These are phyloP conservation scores for Silene latifolia DNA, from an alignment of 148 eudicot genomes.

Conservation along the genomic window DNA sequence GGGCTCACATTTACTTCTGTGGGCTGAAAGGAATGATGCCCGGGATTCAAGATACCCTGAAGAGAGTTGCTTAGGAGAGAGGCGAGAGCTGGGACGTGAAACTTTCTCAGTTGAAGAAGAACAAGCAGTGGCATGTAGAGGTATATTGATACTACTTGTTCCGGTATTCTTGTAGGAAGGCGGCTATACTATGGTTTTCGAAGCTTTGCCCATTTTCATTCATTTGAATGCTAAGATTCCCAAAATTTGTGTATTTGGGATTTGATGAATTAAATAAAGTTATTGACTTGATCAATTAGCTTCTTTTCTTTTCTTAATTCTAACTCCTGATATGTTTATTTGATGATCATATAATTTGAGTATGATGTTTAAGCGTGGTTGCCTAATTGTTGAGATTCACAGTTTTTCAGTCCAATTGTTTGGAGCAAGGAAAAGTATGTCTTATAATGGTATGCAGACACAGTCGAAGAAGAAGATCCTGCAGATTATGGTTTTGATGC, in stretches of 20 bases:
- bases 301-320: too few relatives aligned
- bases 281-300: not conserved
- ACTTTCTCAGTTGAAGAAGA: slow-evolving; percentile 80
- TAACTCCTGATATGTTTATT: not conserved
- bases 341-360: not conserved
- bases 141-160: slow-evolving; percentile 48
- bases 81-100: slow-evolving; percentile 91
- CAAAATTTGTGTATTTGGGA: not conserved
- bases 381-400: not conserved
- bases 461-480: too few relatives aligned
- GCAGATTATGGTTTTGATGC: too few relatives aligned
- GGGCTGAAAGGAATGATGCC: slow-evolving; percentile 99
- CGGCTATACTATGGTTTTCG: slow-evolving; percentile 23
- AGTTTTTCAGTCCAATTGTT: not conserved
- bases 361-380: not conserved
- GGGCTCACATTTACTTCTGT: slow-evolving; percentile 92
- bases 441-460: too few relatives aligned
- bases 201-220: slow-evolving; percentile 18
- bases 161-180: slow-evolving; percentile 19
- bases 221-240: slow-evolving; percentile 12
- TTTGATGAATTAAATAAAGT: slow-evolving; percentile 13
- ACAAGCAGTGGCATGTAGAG: slow-evolving; percentile 97
- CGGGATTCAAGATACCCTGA: slow-evolving; percentile 81
- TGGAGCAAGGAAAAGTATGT: not conserved
- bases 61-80: slow-evolving; percentile 77